Evolutionary conservation across 305 asterid genomes (phyloP).

Genomic region (Fraxinus floribunda): DNA sequence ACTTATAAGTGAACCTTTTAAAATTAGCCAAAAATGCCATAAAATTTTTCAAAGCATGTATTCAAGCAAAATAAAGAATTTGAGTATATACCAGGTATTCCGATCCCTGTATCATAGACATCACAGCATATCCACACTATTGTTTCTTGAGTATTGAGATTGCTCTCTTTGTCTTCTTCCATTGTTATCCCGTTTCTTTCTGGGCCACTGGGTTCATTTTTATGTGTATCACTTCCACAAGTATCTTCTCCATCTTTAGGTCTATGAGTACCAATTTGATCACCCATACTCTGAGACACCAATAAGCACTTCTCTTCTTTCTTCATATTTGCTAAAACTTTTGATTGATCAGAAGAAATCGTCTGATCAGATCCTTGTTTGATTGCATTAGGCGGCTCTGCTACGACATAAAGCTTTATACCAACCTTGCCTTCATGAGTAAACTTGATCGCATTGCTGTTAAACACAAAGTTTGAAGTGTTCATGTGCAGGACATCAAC

Average conservation of each 20-base stretch:
- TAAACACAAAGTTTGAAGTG: conserved; percentile 9
- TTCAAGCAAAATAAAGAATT: not conserved
- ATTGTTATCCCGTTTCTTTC: conserved; percentile 25
- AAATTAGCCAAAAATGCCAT: not conserved
- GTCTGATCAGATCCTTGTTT: conserved; percentile 36
- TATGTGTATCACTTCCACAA: conserved; percentile 24
- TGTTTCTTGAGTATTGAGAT: conserved; percentile 37
- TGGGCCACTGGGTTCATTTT: conserved; percentile 23
- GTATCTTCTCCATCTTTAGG: conserved; percentile 23
- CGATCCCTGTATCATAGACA: conserved; percentile 87
- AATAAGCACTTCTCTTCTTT: conserved; percentile 27
- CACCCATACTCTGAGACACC: conserved; percentile 14
- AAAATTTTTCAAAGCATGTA: not conserved
- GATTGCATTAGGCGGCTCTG: conserved; percentile 37
- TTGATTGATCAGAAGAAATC: conserved; percentile 32
- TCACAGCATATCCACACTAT: conserved; percentile 86
- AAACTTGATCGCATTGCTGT: conserved; percentile 85
- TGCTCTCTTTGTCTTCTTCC: conserved; percentile 39
- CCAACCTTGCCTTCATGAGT: conserved; percentile 91
- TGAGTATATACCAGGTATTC: conserved; percentile 71
- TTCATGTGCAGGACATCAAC: not conserved
- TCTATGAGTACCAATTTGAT: conserved; percentile 22
- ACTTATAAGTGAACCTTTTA: not conserved
- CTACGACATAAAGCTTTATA: conserved; percentile 65
- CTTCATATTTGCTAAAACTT: conserved; percentile 18